Percentiles rank a stretch among this genome's conserved stretches.
phyloP scores from a whole-genome alignment of 2,329 filamentous ascomycete genomes.

The Paramyrothecium sp. region DNA sequence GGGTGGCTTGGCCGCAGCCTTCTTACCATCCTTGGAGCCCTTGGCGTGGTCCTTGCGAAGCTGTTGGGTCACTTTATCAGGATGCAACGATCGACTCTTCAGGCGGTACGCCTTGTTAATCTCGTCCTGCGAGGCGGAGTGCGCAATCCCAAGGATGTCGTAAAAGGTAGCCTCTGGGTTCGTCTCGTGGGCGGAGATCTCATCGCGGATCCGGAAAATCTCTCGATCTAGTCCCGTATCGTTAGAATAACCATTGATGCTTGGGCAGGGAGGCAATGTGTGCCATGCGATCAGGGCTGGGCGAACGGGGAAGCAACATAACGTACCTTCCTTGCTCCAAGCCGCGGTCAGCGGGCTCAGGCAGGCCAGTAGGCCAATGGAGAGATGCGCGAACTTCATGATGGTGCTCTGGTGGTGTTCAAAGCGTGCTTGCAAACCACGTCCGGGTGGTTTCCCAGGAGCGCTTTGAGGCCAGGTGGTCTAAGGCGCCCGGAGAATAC shows the following conservation, averaged over 20 bases:
- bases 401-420: slow-evolving; percentile 28
- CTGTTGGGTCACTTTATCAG: slow-evolving; percentile 90
- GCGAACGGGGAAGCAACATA: not conserved
- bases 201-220: slow-evolving; percentile 93
- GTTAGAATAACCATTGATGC: not conserved
- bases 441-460: not conserved
- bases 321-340: slow-evolving; percentile 82
- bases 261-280: not conserved
- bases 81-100: slow-evolving; percentile 79
- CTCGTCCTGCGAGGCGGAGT: slow-evolving; percentile 76
- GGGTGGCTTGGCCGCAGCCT: slow-evolving; percentile 67
- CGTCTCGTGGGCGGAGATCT: slow-evolving; percentile 74
- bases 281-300: not conserved
- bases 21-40: slow-evolving; percentile 48
- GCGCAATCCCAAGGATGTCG: slow-evolving; percentile 79
- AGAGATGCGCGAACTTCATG: slow-evolving; percentile 71
- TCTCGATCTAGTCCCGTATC: slow-evolving; percentile 70
- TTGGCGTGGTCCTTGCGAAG: slow-evolving; percentile 70
- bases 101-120: slow-evolving; percentile 94
- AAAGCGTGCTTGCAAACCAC: not conserved
- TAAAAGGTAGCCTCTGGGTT: slow-evolving; percentile 86
- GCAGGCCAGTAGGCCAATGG: slow-evolving; percentile 67
- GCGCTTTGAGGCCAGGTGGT: not conserved
- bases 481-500: not conserved
- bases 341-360: slow-evolving; percentile 67